Percentiles rank a stretch among this genome's conserved stretches.
These are phyloP conservation scores for Triticum dicoccoides DNA, from an alignment of 176 grass and related monocot species.

Conservation along the genomic window DNA sequence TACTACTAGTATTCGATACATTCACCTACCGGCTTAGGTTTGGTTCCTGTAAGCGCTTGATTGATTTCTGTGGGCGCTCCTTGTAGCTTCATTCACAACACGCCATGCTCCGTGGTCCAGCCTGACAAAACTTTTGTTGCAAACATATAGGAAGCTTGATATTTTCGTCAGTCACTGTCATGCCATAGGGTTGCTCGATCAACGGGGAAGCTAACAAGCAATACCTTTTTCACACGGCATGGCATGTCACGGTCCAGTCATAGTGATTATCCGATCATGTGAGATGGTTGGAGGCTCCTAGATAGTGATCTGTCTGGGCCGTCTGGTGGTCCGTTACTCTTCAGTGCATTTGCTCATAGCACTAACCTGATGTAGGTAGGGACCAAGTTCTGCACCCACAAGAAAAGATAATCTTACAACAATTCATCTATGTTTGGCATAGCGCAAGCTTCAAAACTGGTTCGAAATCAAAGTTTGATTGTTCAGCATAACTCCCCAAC, in stretches of 20 bases:
- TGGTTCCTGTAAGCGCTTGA: not conserved
- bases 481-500: not conserved
- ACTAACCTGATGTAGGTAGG: not conserved
- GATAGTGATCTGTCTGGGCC: not conserved
- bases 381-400: not conserved
- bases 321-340: not conserved
- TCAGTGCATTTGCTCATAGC: not conserved
- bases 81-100: not conserved
- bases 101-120: not conserved
- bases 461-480: not conserved
- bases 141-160: not conserved
- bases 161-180: slow-evolving; percentile 20
- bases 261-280: not conserved
- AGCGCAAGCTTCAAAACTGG: not conserved
- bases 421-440: not conserved
- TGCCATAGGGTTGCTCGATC: not conserved
- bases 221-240: not conserved
- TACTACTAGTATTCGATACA: not conserved
- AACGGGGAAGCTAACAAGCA: not conserved
- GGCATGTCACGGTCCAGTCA: not conserved
- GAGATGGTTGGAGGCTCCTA: not conserved
- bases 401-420: not conserved
- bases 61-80: not conserved
- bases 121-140: not conserved
- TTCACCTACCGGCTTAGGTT: not conserved